These are phyloP conservation scores for Agrocybe pediades DNA, from an alignment of 768 basidiomycete species.

Conservation along the genomic window DNA sequence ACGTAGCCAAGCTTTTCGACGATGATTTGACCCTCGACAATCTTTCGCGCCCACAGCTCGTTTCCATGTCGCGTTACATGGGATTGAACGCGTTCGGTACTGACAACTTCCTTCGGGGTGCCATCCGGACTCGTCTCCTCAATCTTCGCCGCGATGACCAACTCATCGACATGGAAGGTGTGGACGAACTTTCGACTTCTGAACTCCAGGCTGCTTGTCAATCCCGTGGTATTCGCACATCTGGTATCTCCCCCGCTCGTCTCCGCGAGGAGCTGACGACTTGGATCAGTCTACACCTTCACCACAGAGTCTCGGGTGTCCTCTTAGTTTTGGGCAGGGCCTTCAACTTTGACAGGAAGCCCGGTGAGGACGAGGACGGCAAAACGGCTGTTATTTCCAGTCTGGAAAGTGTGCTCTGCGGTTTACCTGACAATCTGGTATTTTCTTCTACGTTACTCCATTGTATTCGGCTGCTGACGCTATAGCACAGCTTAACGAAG, in stretches of 20 bases:
- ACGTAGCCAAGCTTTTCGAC: conserved; percentile 95
- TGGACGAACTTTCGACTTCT: conserved; percentile 85
- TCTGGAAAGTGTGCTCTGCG: conserved; percentile 88
- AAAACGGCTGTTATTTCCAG: conserved; percentile 80
- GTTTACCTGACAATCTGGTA: conserved; percentile 93
- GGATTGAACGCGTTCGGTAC: conserved; percentile 98
- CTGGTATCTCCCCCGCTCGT: conserved; percentile 83
- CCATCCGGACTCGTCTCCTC: conserved; percentile 81
- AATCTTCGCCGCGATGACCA: conserved; percentile 92
- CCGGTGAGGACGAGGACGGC: conserved; percentile 76
- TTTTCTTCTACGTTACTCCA: conserved; percentile 27
- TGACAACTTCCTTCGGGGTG: conserved; percentile 95
- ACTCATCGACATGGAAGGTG: conserved; percentile 86
- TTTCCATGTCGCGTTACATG: conserved; percentile 98
- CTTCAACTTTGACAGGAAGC: conserved; percentile 86
- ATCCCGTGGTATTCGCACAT: conserved; percentile 89
- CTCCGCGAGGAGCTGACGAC: conserved; percentile 87
- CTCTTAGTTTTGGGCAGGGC: conserved; percentile 93
- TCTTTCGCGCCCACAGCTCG: conserved; percentile 95
- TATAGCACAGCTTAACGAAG: conserved; percentile 81
- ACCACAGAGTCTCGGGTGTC: conserved; percentile 91
- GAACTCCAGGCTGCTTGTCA: conserved; percentile 95
- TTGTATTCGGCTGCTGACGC: neutral
- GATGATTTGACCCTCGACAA: conserved; percentile 98
- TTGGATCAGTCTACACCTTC: conserved; percentile 92